phyloP scores from a whole-genome alignment of 2,329 filamentous ascomycete genomes.

The Phyllosticta capitalensis region DNA sequence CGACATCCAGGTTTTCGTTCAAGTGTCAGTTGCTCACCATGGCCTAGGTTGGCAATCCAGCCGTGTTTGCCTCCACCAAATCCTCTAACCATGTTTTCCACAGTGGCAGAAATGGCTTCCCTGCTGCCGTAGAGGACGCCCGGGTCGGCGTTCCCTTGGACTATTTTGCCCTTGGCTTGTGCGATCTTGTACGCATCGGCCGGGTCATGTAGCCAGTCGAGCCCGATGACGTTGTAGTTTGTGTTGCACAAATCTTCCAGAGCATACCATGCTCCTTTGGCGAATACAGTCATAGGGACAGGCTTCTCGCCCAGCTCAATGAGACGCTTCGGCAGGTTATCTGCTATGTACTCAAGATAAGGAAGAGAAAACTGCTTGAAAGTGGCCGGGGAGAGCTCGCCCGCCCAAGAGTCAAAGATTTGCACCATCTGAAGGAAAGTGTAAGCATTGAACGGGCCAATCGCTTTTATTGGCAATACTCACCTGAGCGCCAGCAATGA shows the following conservation, averaged over 20 bases:
- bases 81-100: slow-evolving; percentile 77
- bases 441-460: background rate
- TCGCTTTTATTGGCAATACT: slow-evolving; percentile 10
- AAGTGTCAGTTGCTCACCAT: slow-evolving; percentile 51
- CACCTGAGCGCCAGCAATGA: slow-evolving; percentile 84
- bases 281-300: slow-evolving; percentile 96
- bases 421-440: slow-evolving; percentile 63
- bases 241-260: slow-evolving; percentile 78
- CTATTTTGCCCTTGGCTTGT: slow-evolving; percentile 57
- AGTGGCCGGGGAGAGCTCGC: slow-evolving; percentile 73
- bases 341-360: slow-evolving; percentile 74
- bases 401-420: slow-evolving; percentile 98
- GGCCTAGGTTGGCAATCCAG: slow-evolving; percentile 95
- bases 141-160: slow-evolving; percentile 95
- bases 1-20: too few relatives aligned
- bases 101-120: slow-evolving; percentile 69
- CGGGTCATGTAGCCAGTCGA: slow-evolving; percentile 92
- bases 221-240: slow-evolving; percentile 85
- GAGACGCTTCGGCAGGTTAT: slow-evolving; percentile 66
- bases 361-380: slow-evolving; percentile 83
- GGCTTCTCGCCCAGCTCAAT: slow-evolving; percentile 63
- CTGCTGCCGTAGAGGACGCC: slow-evolving; percentile 82
- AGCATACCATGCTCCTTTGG: slow-evolving; percentile 95
- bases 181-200: slow-evolving; percentile 74
- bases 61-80: slow-evolving; percentile 77